phyloP scores from a whole-genome alignment of 768 basidiomycete genomes.

The Pulveroboletus sp. region DNA sequence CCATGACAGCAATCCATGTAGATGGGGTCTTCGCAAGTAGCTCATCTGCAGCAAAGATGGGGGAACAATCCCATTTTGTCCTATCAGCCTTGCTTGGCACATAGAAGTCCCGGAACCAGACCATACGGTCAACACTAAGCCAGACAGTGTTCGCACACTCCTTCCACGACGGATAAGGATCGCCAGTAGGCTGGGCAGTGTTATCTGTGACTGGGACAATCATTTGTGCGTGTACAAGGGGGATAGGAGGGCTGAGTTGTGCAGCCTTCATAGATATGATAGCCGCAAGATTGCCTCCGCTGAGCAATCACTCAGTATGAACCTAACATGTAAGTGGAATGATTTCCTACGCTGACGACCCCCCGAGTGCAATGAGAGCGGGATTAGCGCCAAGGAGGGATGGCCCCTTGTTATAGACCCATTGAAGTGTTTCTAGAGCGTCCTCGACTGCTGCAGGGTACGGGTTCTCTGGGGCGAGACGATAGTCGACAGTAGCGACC shows the following conservation, averaged over 20 bases:
- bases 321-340: neutral
- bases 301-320: constrained; percentile 25
- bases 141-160: constrained; percentile 59
- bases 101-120: constrained; percentile 71
- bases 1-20: constrained; percentile 64
- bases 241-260: constrained; percentile 43
- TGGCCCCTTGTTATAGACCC: constrained; percentile 38
- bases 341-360: constrained; percentile 56
- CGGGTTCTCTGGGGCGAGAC: constrained; percentile 32
- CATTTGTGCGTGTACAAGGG: constrained; percentile 57
- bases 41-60: constrained; percentile 60
- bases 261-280: constrained; percentile 63
- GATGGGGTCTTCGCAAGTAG: constrained; percentile 48
- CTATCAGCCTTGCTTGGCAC: constrained; percentile 57
- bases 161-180: constrained; percentile 47
- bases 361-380: constrained; percentile 59
- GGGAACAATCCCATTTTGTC: constrained; percentile 67
- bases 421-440: constrained; percentile 33
- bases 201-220: constrained; percentile 76
- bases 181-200: constrained; percentile 45
- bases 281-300: constrained; percentile 70
- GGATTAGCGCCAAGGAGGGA: constrained; percentile 45
- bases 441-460: constrained; percentile 34
- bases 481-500: constrained; percentile 31
- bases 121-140: constrained; percentile 59